phyloP scores from a whole-genome alignment of 768 basidiomycete genomes.

The Epithele typhae region DNA sequence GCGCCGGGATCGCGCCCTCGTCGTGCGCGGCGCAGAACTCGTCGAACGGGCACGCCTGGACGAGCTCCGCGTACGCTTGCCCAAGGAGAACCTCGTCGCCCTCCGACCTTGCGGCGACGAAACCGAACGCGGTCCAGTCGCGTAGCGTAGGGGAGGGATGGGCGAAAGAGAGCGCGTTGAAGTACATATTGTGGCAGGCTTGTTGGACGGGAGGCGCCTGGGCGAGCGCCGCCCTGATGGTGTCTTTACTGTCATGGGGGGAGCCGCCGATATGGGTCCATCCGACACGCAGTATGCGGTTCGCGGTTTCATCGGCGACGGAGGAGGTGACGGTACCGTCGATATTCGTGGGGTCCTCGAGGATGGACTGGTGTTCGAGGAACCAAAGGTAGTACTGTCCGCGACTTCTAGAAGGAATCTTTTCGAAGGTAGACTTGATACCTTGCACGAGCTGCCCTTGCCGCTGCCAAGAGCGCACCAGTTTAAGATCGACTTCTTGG shows the following conservation, averaged over 20 bases:
- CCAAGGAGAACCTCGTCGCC: conserved; percentile 1
- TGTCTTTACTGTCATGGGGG: too few species aligned
- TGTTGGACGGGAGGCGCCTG: too few species aligned
- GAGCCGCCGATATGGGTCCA: neutral
- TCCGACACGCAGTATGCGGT: too few species aligned
- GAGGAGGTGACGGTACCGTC: too few species aligned
- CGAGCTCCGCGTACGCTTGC: conserved; percentile 22
- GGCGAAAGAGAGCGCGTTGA: neutral
- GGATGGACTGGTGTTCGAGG: too few species aligned
- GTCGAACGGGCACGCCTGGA: conserved; percentile 29
- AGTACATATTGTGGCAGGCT: neutral
- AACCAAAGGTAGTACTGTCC: too few species aligned
- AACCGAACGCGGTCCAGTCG: conserved; percentile 11
- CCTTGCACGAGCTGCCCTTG: too few species aligned
- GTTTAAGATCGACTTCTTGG: conserved; percentile 18
- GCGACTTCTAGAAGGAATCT: too few species aligned
- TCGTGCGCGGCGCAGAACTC: conserved; percentile 30
- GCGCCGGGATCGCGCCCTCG: conserved; percentile 15
- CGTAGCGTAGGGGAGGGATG: neutral
- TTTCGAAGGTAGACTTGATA: too few species aligned
- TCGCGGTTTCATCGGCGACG: too few species aligned
- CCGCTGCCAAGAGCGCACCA: neutral
- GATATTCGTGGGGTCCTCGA: too few species aligned
- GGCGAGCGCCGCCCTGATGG: too few species aligned
- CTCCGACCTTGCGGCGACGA: conserved; percentile 7